Percentiles rank a stretch among this genome's conserved stretches.
phyloP scores from a whole-genome alignment of 108 stramenopile species.

The Bacterosira constricta region DNA sequence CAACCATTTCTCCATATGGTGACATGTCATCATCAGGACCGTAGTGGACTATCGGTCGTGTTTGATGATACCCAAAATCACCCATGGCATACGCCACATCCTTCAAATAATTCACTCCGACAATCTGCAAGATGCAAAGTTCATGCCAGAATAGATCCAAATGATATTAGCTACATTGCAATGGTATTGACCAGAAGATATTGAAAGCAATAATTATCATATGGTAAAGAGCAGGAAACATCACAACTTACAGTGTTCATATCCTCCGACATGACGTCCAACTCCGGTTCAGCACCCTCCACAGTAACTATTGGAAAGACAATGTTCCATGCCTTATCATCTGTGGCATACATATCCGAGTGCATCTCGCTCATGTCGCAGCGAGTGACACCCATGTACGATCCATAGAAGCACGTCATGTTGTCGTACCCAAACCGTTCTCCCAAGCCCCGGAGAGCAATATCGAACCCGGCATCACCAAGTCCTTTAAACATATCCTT shows the following conservation, averaged over 20 bases:
- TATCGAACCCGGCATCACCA: conserved; percentile 46
- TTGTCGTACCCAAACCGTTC: conserved; percentile 49
- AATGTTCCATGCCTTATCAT: conserved; percentile 50
- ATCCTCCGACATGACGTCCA: conserved; percentile 50
- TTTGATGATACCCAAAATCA: conserved; percentile 59
- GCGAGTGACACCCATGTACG: conserved; percentile 53
- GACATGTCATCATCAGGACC: conserved; percentile 18
- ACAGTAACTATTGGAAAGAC: conserved; percentile 50
- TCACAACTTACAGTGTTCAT: conserved; percentile 52
- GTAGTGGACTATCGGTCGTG: conserved; percentile 42
- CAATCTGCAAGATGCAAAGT: no score
- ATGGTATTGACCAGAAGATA: no score
- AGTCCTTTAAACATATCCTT: conserved; percentile 31
- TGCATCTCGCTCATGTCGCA: conserved; percentile 48
- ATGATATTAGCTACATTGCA: no score
- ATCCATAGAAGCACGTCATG: conserved; percentile 46
- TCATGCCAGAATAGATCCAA: no score
- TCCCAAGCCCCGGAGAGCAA: conserved; percentile 39
- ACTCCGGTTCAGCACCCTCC: conserved; percentile 42
- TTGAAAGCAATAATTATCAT: no score
- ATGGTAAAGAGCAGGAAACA: no score
- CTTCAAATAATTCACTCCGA: conserved; percentile 57
- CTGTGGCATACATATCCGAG: conserved; percentile 47
- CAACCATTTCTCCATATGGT: conserved; percentile 1
- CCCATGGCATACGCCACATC: conserved; percentile 55